Percentiles rank a stretch among this genome's conserved stretches.
Conservation (phyloP, 1,139 yeast species). For the Petasospora fabianii region DNA sequence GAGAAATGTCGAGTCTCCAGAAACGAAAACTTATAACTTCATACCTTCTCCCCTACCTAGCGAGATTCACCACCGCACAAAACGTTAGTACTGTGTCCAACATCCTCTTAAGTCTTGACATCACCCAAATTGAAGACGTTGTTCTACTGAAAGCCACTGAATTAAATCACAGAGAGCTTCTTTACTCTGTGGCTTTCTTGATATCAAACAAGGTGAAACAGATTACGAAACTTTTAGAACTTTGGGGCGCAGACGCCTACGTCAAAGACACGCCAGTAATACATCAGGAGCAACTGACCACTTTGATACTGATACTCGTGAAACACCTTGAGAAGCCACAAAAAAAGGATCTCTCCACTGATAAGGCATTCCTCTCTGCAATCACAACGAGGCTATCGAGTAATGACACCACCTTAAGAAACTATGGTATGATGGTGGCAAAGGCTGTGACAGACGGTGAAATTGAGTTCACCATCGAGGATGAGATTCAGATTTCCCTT, state of each 20-base stretch:
- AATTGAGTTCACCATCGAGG: slow-evolving; percentile 30
- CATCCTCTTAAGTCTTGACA: slow-evolving; percentile 22
- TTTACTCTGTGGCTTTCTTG: slow-evolving; percentile 22
- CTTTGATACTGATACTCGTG: slow-evolving; percentile 25
- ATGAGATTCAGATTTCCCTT: slow-evolving; percentile 25
- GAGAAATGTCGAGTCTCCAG: slow-evolving; percentile 21
- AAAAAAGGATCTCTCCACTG: slow-evolving; percentile 23
- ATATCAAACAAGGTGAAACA: slow-evolving; percentile 3
- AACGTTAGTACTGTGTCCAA: slow-evolving; percentile 21
- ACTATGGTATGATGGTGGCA: slow-evolving; percentile 37
- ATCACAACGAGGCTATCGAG: slow-evolving; percentile 32
- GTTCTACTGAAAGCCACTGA: slow-evolving; percentile 15
- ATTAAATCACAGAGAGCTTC: slow-evolving; percentile 23
- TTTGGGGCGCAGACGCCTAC: slow-evolving; percentile 27
- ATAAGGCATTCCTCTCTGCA: slow-evolving; percentile 28
- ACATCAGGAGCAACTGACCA: slow-evolving; percentile 21
- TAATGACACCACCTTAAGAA: slow-evolving; percentile 28
- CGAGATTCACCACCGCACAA: slow-evolving; percentile 11
- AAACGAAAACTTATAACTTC: slow-evolving; percentile 25
- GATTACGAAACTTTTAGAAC: slow-evolving; percentile 7
- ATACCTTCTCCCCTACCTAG: slow-evolving; percentile 28
- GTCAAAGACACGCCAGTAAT: slow-evolving; percentile 15
- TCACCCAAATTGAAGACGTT: slow-evolving; percentile 16
- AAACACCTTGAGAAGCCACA: slow-evolving; percentile 15
- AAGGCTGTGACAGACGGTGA: slow-evolving; percentile 31